Conservation (phyloP, 2,329 filamentous ascomycete genomes). For the Alternaria sp. region DNA sequence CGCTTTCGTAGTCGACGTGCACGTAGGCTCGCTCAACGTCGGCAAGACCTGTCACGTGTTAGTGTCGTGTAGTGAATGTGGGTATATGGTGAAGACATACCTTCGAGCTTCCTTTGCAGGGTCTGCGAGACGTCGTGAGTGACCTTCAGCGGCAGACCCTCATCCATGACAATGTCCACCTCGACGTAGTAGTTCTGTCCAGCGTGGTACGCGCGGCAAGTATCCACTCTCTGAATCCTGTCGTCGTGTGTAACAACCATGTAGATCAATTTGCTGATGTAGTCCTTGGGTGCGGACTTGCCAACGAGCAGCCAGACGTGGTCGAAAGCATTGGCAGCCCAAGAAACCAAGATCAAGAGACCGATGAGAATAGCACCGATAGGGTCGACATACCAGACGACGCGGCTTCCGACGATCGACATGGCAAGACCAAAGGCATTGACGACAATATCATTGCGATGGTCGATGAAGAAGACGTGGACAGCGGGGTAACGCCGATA, state of each 20-base stretch:
- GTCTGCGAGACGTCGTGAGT: slow-evolving; percentile 67
- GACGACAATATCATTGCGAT: slow-evolving; percentile 64
- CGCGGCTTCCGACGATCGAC: slow-evolving; percentile 60
- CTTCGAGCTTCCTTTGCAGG: slow-evolving; percentile 67
- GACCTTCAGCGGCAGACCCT: slow-evolving; percentile 60
- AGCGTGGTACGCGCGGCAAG: slow-evolving; percentile 66
- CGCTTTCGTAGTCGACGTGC: slow-evolving; percentile 56
- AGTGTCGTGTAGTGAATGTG: slow-evolving; percentile 10
- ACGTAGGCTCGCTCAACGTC: slow-evolving; percentile 56
- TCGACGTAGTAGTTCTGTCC: slow-evolving; percentile 68
- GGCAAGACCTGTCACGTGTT: slow-evolving; percentile 30
- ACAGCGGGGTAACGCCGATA: slow-evolving; percentile 62
- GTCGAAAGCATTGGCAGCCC: slow-evolving; percentile 66
- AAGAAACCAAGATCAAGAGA: slow-evolving; percentile 66
- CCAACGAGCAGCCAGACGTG: slow-evolving; percentile 68
- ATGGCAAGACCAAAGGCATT: slow-evolving; percentile 63
- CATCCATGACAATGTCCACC: slow-evolving; percentile 67
- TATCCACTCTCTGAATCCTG: slow-evolving; percentile 64
- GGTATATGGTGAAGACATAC: slow-evolving; percentile 25
- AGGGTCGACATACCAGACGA: slow-evolving; percentile 67
- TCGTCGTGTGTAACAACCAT: slow-evolving; percentile 61
- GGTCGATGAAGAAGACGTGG: slow-evolving; percentile 64
- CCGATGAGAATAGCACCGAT: slow-evolving; percentile 67
- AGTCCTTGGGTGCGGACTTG: slow-evolving; percentile 65
- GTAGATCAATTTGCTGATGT: slow-evolving; percentile 63